These are phyloP conservation scores for Acer campestre DNA, from an alignment of 345 rosid species.

Conservation along the genomic window DNA sequence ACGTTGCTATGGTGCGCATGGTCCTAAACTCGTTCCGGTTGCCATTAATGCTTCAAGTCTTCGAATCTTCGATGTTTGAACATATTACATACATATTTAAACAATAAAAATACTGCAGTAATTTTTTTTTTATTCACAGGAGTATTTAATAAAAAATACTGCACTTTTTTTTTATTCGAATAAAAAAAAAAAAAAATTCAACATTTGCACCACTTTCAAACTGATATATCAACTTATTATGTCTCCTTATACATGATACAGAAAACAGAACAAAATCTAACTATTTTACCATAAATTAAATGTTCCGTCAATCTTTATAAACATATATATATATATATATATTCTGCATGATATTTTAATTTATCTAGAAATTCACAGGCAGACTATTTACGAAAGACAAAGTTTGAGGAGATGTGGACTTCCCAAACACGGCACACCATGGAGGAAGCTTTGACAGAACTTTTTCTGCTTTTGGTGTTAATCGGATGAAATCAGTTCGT, in stretches of 20 bases:
- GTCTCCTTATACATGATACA: background rate
- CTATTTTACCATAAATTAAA: background rate
- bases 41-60: no score
- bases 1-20: no score
- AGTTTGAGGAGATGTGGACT: slow-evolving; percentile 75
- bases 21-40: no score
- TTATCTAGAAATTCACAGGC: slow-evolving; percentile 48
- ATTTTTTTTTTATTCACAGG: no score
- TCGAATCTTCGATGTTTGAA: no score
- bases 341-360: background rate
- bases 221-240: background rate
- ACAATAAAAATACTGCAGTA: no score
- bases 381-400: slow-evolving; percentile 67
- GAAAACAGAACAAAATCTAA: background rate
- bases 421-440: slow-evolving; percentile 85
- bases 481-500: slow-evolving; percentile 62
- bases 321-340: background rate
- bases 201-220: background rate
- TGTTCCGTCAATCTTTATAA: background rate
- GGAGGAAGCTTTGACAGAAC: slow-evolving; percentile 65
- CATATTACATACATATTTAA: no score
- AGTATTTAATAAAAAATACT: no score
- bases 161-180: background rate
- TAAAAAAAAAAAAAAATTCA: background rate
- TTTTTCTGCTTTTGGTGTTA: slow-evolving; percentile 61